Evolutionary conservation across 1,139 yeast species (phyloP), one percentile per base, ranked within the genome.

Genomic region (Candida sanyaensis): DNA sequence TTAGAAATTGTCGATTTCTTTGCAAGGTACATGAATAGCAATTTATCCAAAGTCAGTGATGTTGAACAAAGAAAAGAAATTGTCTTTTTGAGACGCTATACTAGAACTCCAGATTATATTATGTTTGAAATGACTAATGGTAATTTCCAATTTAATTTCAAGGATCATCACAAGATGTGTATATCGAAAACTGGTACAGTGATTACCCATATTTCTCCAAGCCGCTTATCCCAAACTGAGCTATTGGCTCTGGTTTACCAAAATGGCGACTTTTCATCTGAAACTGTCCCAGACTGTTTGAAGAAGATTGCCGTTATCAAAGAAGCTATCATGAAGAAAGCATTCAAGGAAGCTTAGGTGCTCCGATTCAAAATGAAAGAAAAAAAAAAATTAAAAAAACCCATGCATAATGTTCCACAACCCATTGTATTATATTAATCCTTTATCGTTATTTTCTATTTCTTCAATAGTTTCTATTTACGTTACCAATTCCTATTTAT

Each of bases 101-200:
- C 91, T 44, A 81, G 97, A 65, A 84, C 86, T 49, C 78, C 84
- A 46, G 85, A 84, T 51, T 89, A 81, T 65, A 90, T 91, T 49
- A 88, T 92, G 96, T 93, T 95, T 71, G 96, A 90, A 66, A 73
- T 93, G 74, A 89, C 96, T 62, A 90, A 91, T 63, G 97, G 97
- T 21, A 86, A 90, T 42, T 83, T 88, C 68, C 99, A 93, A 67
- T 91, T 91, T 71, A 93, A 93, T 68, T 93, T 93, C 69, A 88
- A 88, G 62, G 99, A 93, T 69, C 99, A 93, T 63, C 92, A 88
- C 68, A 93, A 93, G 69, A 72, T 92, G 50, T 85, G 96, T 54
- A 67, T 92, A 39, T 86, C 93, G 41, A 85, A 85, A 56, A 75
- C 81, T 47, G 97, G 96, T 17, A 77, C 80, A 55, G 83, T 84